Conservation (phyloP, 306 rosid species). For the Macrotyloma uniflorum region DNA sequence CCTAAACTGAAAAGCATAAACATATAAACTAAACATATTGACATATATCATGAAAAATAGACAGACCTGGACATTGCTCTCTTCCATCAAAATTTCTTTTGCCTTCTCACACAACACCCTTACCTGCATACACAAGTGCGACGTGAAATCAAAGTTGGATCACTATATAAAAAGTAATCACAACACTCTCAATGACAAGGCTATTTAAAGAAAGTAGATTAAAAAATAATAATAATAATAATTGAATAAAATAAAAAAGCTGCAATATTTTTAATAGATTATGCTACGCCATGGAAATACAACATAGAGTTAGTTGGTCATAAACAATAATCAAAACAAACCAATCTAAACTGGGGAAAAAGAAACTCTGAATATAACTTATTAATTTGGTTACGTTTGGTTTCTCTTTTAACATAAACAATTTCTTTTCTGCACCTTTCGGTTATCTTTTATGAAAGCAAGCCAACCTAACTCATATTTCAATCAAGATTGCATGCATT, state of each 20-base stretch:
- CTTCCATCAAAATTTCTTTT: slow-evolving; percentile 94
- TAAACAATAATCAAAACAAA: neutral
- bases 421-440: neutral
- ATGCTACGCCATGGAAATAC: neutral
- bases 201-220: slow-evolving; percentile 11
- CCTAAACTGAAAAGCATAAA: neutral
- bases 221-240: too few species aligned
- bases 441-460: neutral
- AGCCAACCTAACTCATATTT: slow-evolving; percentile 5
- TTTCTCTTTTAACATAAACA: neutral
- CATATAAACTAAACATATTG: neutral
- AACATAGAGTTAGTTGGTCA: neutral
- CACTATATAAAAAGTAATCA: slow-evolving; percentile 10
- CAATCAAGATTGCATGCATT: neutral
- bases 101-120: slow-evolving; percentile 89
- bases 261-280: neutral
- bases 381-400: neutral
- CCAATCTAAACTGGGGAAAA: neutral
- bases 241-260: slow-evolving; percentile 17
- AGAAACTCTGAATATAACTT: neutral
- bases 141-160: slow-evolving; percentile 8
- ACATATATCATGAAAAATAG: slow-evolving; percentile 10
- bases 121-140: slow-evolving; percentile 54
- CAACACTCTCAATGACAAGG: neutral
- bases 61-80: slow-evolving; percentile 92